phyloP scores from a whole-genome alignment of 495 filamentous ascomycete species.

The Xylaria intraflava region DNA sequence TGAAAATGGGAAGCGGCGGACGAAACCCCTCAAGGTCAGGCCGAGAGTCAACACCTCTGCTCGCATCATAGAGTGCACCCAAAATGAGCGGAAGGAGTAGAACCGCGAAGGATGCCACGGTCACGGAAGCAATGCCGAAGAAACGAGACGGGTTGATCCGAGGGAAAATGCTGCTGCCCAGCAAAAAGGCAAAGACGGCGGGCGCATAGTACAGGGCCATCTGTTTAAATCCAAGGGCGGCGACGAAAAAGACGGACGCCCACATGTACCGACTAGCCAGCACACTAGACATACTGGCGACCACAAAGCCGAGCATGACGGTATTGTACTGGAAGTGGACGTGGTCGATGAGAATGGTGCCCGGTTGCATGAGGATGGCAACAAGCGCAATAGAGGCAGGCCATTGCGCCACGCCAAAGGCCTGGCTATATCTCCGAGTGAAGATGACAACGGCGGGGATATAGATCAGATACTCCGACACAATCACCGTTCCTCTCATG shows the following conservation, averaged over 20 bases:
- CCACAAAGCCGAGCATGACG: slow-evolving; percentile 86
- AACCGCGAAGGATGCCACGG: slow-evolving; percentile 63
- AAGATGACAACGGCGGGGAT: slow-evolving; percentile 81
- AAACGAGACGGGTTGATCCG: slow-evolving; percentile 62
- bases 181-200: slow-evolving; percentile 81
- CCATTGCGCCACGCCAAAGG: slow-evolving; percentile 65
- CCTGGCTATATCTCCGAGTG: slow-evolving; percentile 66
- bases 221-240: slow-evolving; percentile 89
- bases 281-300: slow-evolving; percentile 82
- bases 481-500: slow-evolving; percentile 85
- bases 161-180: slow-evolving; percentile 77
- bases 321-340: slow-evolving; percentile 99
- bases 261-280: slow-evolving; percentile 77
- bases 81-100: slow-evolving; percentile 67
- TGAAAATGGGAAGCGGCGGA: slow-evolving; percentile 52
- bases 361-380: slow-evolving; percentile 88
- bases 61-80: slow-evolving; percentile 55
- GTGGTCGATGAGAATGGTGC: slow-evolving; percentile 87
- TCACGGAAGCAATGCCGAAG: slow-evolving; percentile 65
- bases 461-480: slow-evolving; percentile 85
- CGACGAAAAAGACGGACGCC: slow-evolving; percentile 91
- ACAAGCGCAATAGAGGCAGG: slow-evolving; percentile 76
- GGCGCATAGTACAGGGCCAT: slow-evolving; percentile 98
- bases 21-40: slow-evolving; percentile 43
- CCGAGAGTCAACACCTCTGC: slow-evolving; percentile 43